phyloP scores from a whole-genome alignment of 148 eudicot genomes.

The Oxyria digyna region DNA sequence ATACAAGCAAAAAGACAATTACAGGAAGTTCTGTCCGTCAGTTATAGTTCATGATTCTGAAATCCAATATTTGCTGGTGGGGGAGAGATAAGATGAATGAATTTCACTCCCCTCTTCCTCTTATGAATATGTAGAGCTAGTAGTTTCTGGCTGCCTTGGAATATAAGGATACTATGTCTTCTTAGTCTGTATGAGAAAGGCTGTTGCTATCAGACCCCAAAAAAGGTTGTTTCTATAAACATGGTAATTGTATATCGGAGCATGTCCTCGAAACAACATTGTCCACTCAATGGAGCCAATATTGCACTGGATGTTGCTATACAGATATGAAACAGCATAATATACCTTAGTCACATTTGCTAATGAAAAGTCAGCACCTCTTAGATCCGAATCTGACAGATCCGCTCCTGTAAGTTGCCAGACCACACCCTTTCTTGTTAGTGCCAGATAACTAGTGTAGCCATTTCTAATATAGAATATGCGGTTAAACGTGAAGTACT shows the following conservation, averaged over 20 bases:
- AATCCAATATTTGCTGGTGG: too few species aligned
- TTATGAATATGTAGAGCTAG: not conserved
- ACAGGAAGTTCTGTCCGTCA: not conserved
- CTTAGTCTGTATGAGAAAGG: not conserved
- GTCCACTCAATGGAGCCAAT: not conserved
- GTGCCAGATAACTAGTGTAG: not conserved
- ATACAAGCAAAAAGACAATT: not conserved
- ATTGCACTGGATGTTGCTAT: not conserved
- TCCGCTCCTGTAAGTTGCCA: constrained; percentile 73
- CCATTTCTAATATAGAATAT: not conserved
- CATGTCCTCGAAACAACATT: not conserved
- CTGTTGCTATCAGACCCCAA: too few species aligned
- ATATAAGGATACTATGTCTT: not conserved
- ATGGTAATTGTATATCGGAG: not conserved
- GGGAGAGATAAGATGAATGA: not conserved
- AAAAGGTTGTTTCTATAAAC: too few species aligned
- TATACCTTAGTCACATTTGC: constrained; percentile 81
- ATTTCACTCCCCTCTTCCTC: not conserved
- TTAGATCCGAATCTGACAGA: constrained; percentile 89
- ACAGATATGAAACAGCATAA: not conserved
- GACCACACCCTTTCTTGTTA: not conserved
- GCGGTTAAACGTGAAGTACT: not conserved
- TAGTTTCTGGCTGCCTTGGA: not conserved
- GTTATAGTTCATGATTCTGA: not conserved
- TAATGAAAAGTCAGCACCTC: constrained; percentile 88